These are phyloP conservation scores for Penicillium daleae DNA, from an alignment of 495 filamentous ascomycete species.

Conservation along the genomic window DNA sequence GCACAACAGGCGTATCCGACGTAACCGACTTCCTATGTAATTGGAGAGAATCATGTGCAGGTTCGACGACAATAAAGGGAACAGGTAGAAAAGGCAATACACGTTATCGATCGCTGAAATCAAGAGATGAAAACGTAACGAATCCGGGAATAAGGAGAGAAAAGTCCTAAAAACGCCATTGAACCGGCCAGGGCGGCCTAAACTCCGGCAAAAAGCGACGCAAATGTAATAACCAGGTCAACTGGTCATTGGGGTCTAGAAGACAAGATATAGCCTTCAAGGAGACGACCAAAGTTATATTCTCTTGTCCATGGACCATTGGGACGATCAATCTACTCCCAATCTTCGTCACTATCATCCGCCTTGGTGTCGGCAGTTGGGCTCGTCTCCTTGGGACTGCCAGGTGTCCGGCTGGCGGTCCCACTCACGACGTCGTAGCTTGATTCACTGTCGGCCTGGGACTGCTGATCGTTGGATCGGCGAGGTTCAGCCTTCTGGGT, in stretches of 20 bases:
- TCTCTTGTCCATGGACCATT: neutral
- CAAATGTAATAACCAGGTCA: constrained; percentile 10
- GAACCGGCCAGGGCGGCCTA: constrained; percentile 18
- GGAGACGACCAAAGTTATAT: neutral
- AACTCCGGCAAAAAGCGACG: constrained; percentile 29
- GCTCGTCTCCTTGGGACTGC: constrained; percentile 72
- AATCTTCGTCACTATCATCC: constrained; percentile 74
- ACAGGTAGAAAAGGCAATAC: constrained; percentile 11
- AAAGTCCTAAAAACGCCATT: constrained; percentile 26
- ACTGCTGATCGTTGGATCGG: constrained; percentile 84
- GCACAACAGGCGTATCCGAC: constrained; percentile 7
- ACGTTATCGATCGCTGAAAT: constrained; percentile 27
- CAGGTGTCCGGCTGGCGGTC: constrained; percentile 74
- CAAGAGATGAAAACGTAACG: constrained; percentile 19
- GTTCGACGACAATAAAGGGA: constrained; percentile 12
- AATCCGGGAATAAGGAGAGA: constrained; percentile 23
- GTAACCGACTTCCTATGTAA: constrained; percentile 20
- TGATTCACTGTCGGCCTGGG: constrained; percentile 83
- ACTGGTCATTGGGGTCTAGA: neutral
- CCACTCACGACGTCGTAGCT: constrained; percentile 95
- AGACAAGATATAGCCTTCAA: neutral
- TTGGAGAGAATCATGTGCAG: constrained; percentile 22
- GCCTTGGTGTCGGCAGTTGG: constrained; percentile 53
- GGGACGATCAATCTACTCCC: constrained; percentile 66
- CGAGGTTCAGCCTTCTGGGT: constrained; percentile 67